phyloP scores from a whole-genome alignment of 106 monocot species.

The Apostasia ramifera region DNA sequence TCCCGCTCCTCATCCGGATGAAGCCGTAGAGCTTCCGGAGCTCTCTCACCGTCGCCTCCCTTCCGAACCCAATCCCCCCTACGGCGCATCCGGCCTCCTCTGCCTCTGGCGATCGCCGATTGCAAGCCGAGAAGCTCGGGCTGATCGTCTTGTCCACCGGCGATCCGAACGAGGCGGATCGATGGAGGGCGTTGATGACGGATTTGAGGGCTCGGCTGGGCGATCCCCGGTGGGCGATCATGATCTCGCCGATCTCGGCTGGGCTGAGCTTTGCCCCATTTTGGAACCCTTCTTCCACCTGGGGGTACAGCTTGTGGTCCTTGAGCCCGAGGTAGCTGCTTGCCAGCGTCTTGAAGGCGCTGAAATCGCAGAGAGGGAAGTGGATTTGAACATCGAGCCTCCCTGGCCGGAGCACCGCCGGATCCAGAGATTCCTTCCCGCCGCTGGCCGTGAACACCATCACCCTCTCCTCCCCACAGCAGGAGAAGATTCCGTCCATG shows the following conservation, averaged over 20 bases:
- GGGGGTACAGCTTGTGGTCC: conserved; percentile 50
- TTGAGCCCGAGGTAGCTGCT: conserved; percentile 48
- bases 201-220: conserved; percentile 49
- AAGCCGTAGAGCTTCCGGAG: conserved; percentile 64
- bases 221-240: conserved; percentile 42
- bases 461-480: conserved; percentile 56
- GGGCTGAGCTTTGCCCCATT: conserved; percentile 33
- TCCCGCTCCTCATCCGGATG: conserved; percentile 33
- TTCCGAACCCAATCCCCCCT: conserved; percentile 14
- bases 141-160: conserved; percentile 10
- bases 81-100: not conserved
- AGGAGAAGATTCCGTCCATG: conserved; percentile 57
- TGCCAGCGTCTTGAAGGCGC: conserved; percentile 48
- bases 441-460: conserved; percentile 44
- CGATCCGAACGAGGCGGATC: not conserved
- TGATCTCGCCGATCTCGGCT: conserved; percentile 56
- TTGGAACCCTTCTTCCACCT: conserved; percentile 51
- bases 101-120: not conserved
- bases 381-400: conserved; percentile 35
- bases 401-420: conserved; percentile 37
- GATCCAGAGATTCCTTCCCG: conserved; percentile 4
- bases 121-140: conserved; percentile 2
- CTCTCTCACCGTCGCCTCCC: conserved; percentile 39
- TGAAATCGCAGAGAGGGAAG: conserved; percentile 56
- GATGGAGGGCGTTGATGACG: conserved; percentile 29